These are phyloP conservation scores for Cyclotella kingstonii DNA, from an alignment of 108 stramenopile species.

Conservation along the genomic window DNA sequence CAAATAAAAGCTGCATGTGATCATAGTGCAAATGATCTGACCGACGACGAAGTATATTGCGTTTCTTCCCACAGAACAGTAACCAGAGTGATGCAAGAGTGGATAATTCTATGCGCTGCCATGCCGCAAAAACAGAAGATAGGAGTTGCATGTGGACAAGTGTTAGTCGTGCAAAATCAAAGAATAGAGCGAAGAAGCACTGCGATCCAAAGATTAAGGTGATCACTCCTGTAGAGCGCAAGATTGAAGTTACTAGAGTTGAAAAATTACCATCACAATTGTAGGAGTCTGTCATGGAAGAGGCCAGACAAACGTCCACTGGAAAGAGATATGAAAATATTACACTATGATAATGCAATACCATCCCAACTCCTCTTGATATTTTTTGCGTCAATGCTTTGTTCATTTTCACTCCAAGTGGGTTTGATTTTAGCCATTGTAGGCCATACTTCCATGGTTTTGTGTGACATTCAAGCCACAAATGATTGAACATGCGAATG, in stretches of 20 bases:
- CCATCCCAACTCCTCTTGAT: slow-evolving; percentile 41
- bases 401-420: slow-evolving; percentile 85
- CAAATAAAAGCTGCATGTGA: slow-evolving; percentile 78
- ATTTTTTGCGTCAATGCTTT: slow-evolving; percentile 62
- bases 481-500: neutral
- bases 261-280: neutral
- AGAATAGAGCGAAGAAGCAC: slow-evolving; percentile 47
- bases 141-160: slow-evolving; percentile 58
- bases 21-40: slow-evolving; percentile 88
- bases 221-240: slow-evolving; percentile 9
- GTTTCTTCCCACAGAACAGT: slow-evolving; percentile 90
- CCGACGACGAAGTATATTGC: slow-evolving; percentile 77
- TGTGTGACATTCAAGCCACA: slow-evolving; percentile 10
- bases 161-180: slow-evolving; percentile 58
- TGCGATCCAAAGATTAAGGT: slow-evolving; percentile 27
- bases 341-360: slow-evolving; percentile 32
- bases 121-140: slow-evolving; percentile 33
- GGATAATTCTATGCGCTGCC: slow-evolving; percentile 53
- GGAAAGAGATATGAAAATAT: slow-evolving; percentile 5
- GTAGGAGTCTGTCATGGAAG: neutral
- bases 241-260: neutral
- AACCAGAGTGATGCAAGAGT: slow-evolving; percentile 74
- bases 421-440: slow-evolving; percentile 69
- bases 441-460: slow-evolving; percentile 31
- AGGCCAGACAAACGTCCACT: neutral